Base-by-base conservation (phyloP, 345 rosid species). In the Gynandropsis gynandra region DNA sequence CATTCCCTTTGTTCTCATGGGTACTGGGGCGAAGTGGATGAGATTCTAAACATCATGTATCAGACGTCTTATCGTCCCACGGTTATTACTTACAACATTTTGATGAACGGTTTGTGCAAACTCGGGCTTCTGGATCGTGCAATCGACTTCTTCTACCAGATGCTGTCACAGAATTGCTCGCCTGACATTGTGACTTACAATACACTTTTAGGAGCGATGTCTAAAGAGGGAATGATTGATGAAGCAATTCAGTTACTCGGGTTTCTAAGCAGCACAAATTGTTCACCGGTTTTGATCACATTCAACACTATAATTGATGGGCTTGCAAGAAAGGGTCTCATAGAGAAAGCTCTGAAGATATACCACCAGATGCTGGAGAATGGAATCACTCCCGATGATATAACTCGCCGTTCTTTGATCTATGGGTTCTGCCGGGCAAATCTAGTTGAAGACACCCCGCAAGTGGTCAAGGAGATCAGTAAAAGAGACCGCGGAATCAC, bases 131-230 rank as follows among this genome's bases (percentile, higher is more conserved):
- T 85, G 62, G 70, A 72, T 38, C 76, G 81, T 49, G 97, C 97
- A 32, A 79, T 89, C 12, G 61, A 64, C 55, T 79, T 79, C 69
- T 81, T 73, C 50, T 33, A 47, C 68, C 81, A 74, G 54, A 85
- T 85, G 89, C 57, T 83, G 37, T 66, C 72, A 8, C 61, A 66
- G 37, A 71, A 68, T 40, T 68, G 75, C 36, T 44, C 47, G 9
- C 88, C 87, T n/a, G 93, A 85, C 53, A 79, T 89, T 39, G 71
- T 89, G 40, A 85, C 97, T 13, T 78, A 79, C 67, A 89, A 89
- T 51, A 85, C 80, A 55, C 61, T 89, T 55, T 69, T 83, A 29
- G 76, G 70, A 60, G 87, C 82, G 21, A 72, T 89, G 57, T 77
- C 77, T 20, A 83, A 75, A 61, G 84, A 79, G 37, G 85, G 84